Evolutionary conservation across 495 filamentous ascomycete genomes (phyloP).

Genomic region (Talaromyces liani): DNA sequence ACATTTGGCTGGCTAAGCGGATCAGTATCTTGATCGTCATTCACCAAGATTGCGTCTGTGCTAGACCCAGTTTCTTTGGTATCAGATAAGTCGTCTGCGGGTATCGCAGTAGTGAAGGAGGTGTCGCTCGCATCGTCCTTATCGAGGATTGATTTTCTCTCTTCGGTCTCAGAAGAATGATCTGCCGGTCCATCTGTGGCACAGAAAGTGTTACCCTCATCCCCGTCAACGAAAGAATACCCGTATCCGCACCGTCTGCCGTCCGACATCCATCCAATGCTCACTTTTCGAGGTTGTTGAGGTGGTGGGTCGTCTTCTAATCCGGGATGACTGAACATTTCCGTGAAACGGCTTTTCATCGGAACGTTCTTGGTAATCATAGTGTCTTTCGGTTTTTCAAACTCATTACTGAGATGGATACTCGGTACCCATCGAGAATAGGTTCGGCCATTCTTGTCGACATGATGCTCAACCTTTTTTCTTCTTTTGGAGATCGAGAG

Average conservation of each 20-base stretch:
- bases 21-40: background rate
- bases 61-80: background rate
- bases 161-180: background rate
- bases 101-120: background rate
- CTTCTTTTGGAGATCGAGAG: constrained; percentile 8
- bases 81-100: background rate
- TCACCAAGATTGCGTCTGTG: background rate
- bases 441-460: background rate
- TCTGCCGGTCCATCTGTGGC: background rate
- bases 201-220: background rate
- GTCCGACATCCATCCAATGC: constrained; percentile 39
- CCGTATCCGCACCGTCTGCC: constrained; percentile 38
- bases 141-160: constrained; percentile 9
- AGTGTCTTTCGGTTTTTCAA: no score
- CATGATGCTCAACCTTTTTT: background rate
- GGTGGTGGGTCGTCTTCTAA: background rate
- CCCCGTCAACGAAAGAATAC: constrained; percentile 27
- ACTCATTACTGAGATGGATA: background rate
- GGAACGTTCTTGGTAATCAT: no score
- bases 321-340: constrained; percentile 19
- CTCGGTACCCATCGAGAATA: background rate
- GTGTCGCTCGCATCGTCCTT: constrained; percentile 9
- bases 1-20: background rate
- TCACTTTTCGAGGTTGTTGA: constrained; percentile 25
- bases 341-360: constrained; percentile 23